phyloP scores from a whole-genome alignment of 208 protist genomes.

The Vickermania ingenoplastis region DNA sequence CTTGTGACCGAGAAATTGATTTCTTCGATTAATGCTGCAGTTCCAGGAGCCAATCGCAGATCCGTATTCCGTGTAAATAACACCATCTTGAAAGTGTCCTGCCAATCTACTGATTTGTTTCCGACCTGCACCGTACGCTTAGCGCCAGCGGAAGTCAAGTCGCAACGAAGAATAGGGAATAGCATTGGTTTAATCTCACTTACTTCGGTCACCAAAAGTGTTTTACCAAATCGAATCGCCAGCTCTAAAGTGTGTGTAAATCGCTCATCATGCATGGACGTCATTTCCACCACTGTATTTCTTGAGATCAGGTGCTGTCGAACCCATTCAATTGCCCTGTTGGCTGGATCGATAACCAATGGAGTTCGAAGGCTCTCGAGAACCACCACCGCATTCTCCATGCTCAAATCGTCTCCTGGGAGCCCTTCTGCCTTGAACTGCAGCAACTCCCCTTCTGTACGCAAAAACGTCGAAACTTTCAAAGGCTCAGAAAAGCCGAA shows the following conservation, averaged over 20 bases:
- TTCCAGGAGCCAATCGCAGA: constrained; percentile 81
- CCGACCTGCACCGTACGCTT: constrained; percentile 92
- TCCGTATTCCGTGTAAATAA: constrained; percentile 91
- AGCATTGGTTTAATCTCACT: constrained; percentile 92
- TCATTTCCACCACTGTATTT: constrained; percentile 72
- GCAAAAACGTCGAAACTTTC: constrained; percentile 82
- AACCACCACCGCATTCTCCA: constrained; percentile 96
- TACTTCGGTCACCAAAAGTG: constrained; percentile 94
- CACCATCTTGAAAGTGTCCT: constrained; percentile 92
- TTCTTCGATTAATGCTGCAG: constrained; percentile 81
- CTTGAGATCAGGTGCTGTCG: constrained; percentile 64
- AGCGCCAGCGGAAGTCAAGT: constrained; percentile 84
- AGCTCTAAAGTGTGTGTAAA: constrained; percentile 95
- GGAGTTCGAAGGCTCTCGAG: constrained; percentile 79
- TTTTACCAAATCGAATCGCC: constrained; percentile 97
- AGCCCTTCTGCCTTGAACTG: constrained; percentile 94
- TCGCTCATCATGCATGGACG: constrained; percentile 87
- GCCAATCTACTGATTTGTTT: constrained; percentile 95
- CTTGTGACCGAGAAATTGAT: constrained; percentile 97
- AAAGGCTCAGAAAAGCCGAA: constrained; percentile 30
- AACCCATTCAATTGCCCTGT: constrained; percentile 91
- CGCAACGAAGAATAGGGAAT: constrained; percentile 90
- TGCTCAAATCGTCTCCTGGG: constrained; percentile 88
- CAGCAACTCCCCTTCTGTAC: constrained; percentile 90
- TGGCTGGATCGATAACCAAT: constrained; percentile 95